A percentile compares a stretch with the other conserved stretches of the same genome.
Conservation (phyloP, 352 stramenopile genomes). For the Pythium oligandrum region DNA sequence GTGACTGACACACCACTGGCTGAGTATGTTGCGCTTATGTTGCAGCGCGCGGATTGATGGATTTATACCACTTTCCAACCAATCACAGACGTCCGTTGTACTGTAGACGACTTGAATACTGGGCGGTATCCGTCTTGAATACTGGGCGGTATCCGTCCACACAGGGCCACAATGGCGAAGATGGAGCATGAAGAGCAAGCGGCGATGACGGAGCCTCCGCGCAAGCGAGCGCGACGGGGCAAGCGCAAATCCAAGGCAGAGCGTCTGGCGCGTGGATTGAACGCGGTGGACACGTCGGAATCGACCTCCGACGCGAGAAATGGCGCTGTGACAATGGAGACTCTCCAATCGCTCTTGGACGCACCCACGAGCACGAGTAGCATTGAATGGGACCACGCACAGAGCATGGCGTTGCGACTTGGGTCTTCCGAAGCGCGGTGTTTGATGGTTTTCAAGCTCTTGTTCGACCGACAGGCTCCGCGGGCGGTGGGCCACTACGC, state of each 20-base stretch:
- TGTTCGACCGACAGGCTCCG: constrained; percentile 30
- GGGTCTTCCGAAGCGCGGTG: constrained; percentile 26
- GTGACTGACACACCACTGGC: neutral
- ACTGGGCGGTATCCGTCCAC: neutral
- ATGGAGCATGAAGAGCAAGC: too few relatives aligned
- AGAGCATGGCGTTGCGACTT: constrained; percentile 44
- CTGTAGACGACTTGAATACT: neutral
- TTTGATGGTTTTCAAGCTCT: constrained; percentile 33
- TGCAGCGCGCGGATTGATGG: neutral
- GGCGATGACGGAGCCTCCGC: neutral
- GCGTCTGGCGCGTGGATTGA: constrained; percentile 26
- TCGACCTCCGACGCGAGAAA: neutral
- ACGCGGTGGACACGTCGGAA: neutral
- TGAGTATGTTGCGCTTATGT: constrained; percentile 8
- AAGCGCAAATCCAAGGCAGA: constrained; percentile 36
- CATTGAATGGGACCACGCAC: constrained; percentile 53
- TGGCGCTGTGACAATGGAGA: constrained; percentile 2
- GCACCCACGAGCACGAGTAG: constrained; percentile 24
- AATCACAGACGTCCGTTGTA: neutral
- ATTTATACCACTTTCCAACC: too few relatives aligned
- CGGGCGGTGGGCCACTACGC: constrained; percentile 66
- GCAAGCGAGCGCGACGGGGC: constrained; percentile 25
- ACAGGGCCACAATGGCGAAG: too few relatives aligned
- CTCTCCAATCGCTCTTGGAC: constrained; percentile 20
- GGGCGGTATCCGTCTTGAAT: neutral